A percentile compares a stretch with the other conserved stretches of the same genome.
Conservation (phyloP, 2,329 filamentous ascomycete genomes). For the Trichoderma hamatum region DNA sequence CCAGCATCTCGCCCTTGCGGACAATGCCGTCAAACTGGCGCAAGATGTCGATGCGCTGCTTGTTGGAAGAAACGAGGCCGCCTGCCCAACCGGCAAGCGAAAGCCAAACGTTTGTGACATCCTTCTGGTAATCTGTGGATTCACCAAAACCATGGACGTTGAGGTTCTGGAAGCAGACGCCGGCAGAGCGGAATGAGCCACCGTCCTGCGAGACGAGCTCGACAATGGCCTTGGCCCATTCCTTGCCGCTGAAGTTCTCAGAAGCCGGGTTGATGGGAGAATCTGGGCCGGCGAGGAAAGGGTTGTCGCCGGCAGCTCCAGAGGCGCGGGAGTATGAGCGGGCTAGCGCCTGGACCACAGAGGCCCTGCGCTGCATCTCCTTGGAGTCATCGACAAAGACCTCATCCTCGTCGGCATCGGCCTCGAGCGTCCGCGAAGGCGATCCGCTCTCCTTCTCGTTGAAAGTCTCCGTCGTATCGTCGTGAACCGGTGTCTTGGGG, state of each 20-base stretch:
- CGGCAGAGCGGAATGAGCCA: constrained; percentile 60
- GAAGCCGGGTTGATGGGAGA: constrained; percentile 59
- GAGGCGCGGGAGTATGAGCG: constrained; percentile 58
- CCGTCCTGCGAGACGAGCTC: constrained; percentile 56
- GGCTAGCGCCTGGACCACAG: constrained; percentile 58
- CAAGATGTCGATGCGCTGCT: constrained; percentile 68
- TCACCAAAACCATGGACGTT: constrained; percentile 70
- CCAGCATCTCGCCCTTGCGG: constrained; percentile 72
- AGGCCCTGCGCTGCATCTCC: constrained; percentile 55
- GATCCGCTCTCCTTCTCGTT: constrained; percentile 44
- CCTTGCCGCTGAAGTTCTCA: constrained; percentile 55
- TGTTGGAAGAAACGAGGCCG: constrained; percentile 54
- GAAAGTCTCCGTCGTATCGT: constrained; percentile 40
- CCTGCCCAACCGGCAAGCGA: constrained; percentile 49
- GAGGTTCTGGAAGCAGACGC: constrained; percentile 68
- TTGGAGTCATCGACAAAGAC: constrained; percentile 32
- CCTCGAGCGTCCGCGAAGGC: constrained; percentile 33
- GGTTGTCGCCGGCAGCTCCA: constrained; percentile 46
- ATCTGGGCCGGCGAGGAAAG: constrained; percentile 53
- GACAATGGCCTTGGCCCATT: constrained; percentile 65
- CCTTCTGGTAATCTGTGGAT: constrained; percentile 71
- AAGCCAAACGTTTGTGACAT: constrained; percentile 64
- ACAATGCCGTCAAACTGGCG: constrained; percentile 69
- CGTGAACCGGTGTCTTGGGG: constrained; percentile 34
- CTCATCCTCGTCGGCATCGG: constrained; percentile 37